phyloP scores from a whole-genome alignment of 345 rosid genomes.

The Stellera chamaejasme region DNA sequence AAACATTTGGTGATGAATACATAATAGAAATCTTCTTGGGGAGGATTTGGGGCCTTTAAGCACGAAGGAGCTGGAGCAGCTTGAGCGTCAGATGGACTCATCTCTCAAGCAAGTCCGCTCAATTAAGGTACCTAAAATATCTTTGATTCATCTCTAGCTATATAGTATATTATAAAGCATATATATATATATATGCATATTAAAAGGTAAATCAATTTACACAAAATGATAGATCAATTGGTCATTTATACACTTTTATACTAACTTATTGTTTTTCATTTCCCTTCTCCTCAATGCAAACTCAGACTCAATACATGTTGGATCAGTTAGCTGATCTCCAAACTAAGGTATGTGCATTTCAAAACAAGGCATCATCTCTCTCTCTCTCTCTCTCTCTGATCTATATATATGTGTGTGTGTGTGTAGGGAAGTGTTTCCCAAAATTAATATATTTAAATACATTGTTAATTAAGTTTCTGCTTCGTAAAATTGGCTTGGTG shows the following conservation, averaged over 20 bases:
- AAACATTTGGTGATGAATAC: constrained; percentile 4
- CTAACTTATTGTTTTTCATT: not conserved
- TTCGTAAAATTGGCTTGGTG: constrained; percentile 8
- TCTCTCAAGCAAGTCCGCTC: constrained; percentile 88
- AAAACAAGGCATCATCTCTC: not conserved
- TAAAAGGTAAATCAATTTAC: no score
- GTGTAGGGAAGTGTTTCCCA: no score
- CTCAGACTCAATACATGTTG: constrained; percentile 86
- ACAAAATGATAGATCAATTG: no score
- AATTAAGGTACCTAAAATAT: constrained; percentile 45
- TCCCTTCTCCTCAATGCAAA: not conserved
- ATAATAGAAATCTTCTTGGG: constrained; percentile 76
- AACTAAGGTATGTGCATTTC: constrained; percentile 41
- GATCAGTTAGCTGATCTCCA: constrained; percentile 95
- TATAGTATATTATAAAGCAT: no score
- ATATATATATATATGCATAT: no score
- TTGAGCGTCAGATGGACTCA: constrained; percentile 81
- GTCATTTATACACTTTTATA: no score
- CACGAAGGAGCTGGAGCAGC: constrained; percentile 95
- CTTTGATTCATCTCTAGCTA: no score
- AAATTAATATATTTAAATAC: no score
- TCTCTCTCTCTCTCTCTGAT: no score
- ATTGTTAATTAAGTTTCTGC: not conserved
- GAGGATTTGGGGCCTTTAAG: constrained; percentile 87
- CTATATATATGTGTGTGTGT: no score